Evolutionary conservation across 306 rosid species (phyloP), one percentile per base, ranked within the genome.

Genomic region (Hylodesmum podocarpum): DNA sequence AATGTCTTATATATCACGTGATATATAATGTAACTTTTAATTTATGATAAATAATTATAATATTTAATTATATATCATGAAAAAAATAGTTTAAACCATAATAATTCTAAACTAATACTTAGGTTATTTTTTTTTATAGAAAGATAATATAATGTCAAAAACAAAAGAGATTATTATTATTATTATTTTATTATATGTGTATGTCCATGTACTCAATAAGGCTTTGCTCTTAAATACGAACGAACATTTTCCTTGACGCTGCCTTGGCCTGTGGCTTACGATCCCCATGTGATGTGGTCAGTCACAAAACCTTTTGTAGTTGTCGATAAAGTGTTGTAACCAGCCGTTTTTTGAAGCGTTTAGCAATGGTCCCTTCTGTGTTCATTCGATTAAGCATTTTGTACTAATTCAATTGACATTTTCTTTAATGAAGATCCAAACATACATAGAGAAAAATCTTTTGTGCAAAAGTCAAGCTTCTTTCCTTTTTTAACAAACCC

Each of bases 281-380:
- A 81, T 78, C 91, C 66, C 80, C 93, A 85, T 87, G 94, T 90
- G 97, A 88, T 41, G 85, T 66, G 69, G 51, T 83, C 84, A 83
- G 84, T 82, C 40, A 55, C 75, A 51, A 80, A 63, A 79, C 86
- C 88, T 88, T 91, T 89, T 84, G 96, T 80, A 76, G 82, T 84
- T 77, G 94, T 78, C 90, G 91, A 91, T 91, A 91, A 94, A 91
- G 98, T 90, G 82, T 66, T 90, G 82, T 66, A 66, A 69, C 80
- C 84, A 89, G 53, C 88, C 72, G 85, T 96, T 91, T 89, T 91
- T 78, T 79, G 49, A 88, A 75, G 59, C 71, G 77, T 85, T 86
- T 82, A 72, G 43, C 46, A 53, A 67, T 81, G 83, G 89, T 79
- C 89, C 91, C 90, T 84, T 53, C 27, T 40, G 33, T 44, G 16